A percentile compares a stretch with the other conserved stretches of the same genome.
Evolutionary conservation across 2,329 filamentous ascomycete species (phyloP).

Genomic region (Cordyceps cateniannulata): DNA sequence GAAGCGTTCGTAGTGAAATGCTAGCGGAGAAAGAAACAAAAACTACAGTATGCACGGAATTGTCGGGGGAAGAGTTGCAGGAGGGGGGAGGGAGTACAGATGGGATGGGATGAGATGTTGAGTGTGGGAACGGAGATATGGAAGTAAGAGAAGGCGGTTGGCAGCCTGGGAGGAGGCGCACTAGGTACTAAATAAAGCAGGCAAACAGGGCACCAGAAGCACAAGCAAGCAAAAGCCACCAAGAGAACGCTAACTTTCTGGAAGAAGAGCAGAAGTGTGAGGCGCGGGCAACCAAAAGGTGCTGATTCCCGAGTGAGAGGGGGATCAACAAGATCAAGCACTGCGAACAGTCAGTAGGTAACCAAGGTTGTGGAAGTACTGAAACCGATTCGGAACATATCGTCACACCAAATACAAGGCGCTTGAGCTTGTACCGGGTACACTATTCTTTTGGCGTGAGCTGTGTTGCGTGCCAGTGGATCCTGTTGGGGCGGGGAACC

Average conservation of each 20-base stretch:
- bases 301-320: neutral
- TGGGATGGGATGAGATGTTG: conserved; percentile 9
- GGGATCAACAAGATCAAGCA: neutral
- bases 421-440: neutral
- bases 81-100: neutral
- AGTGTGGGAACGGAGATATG: conserved; percentile 11
- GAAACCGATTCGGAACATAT: neutral
- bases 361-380: neutral
- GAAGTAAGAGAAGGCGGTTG: neutral
- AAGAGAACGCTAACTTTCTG: too few species aligned
- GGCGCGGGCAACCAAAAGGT: neutral
- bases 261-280: neutral
- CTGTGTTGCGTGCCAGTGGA: neutral
- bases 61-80: neutral
- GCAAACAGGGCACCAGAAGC: neutral
- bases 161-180: neutral
- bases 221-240: neutral
- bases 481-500: conserved; percentile 9
- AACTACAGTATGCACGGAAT: neutral
- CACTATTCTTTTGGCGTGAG: neutral
- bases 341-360: too few species aligned
- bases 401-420: neutral
- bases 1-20: neutral
- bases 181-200: too few species aligned
- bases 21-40: neutral